These are phyloP conservation scores for Populus trichocarpa DNA, from an alignment of 441 rosid genomes.

Conservation along the genomic window DNA sequence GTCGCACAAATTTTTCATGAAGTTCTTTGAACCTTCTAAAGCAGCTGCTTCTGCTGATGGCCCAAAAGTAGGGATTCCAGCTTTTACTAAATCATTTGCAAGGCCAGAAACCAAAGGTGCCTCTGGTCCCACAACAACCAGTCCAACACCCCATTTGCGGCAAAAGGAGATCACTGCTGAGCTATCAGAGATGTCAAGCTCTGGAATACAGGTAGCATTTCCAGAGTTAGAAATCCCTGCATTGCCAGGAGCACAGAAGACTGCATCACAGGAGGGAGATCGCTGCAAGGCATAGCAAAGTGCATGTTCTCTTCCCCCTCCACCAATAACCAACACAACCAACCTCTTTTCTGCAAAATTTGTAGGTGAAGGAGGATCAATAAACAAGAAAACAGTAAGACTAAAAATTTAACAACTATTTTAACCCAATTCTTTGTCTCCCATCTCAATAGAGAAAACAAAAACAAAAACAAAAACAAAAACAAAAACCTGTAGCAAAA, in stretches of 20 bases:
- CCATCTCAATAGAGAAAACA: background rate
- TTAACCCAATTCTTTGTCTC: background rate
- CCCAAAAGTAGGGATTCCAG: constrained; percentile 78
- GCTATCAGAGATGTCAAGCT: constrained; percentile 62
- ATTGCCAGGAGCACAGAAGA: constrained; percentile 91
- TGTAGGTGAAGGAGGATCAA: background rate
- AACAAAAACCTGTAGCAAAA: background rate
- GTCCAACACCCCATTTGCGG: constrained; percentile 51
- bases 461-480: background rate
- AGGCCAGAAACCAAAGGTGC: constrained; percentile 91
- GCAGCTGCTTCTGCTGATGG: constrained; percentile 96
- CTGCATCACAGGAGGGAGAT: constrained; percentile 65
- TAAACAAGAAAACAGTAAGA: background rate
- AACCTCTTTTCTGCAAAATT: constrained; percentile 52
- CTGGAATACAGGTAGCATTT: constrained; percentile 74
- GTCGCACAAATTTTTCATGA: constrained; percentile 86
- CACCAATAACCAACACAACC: constrained; percentile 82
- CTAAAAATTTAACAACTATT: background rate
- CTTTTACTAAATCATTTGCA: constrained; percentile 60
- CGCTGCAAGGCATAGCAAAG: constrained; percentile 81
- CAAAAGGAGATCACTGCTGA: constrained; percentile 69
- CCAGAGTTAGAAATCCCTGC: constrained; percentile 77
- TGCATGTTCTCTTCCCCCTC: constrained; percentile 96
- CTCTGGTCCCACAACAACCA: constrained; percentile 93
- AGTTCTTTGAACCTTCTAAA: constrained; percentile 91